Conservation (phyloP, 1,139 yeast species). For the Blastobotrys illinoisensis region DNA sequence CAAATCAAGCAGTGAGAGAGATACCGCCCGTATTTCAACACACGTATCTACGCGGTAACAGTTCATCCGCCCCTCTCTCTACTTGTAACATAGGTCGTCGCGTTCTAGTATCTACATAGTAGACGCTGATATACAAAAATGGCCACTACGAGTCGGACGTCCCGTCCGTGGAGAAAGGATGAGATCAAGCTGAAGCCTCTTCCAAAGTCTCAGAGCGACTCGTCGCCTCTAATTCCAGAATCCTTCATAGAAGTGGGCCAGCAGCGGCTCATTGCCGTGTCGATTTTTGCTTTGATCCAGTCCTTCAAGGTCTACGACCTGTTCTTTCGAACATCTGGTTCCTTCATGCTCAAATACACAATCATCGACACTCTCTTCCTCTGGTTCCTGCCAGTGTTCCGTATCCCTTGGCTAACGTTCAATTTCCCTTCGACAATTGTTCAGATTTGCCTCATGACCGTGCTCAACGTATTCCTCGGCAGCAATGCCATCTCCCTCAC, state of each 20-base stretch:
- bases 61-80: neutral
- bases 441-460: slow-evolving; percentile 34
- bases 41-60: neutral
- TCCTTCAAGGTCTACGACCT: slow-evolving; percentile 78
- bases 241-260: slow-evolving; percentile 63
- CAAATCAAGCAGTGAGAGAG: neutral
- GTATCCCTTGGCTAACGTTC: slow-evolving; percentile 68
- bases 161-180: neutral
- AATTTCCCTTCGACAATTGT: slow-evolving; percentile 34
- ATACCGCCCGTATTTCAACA: neutral
- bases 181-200: neutral
- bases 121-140: neutral
- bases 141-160: neutral
- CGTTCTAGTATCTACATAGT: neutral
- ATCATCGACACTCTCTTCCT: slow-evolving; percentile 66
- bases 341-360: slow-evolving; percentile 63
- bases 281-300: slow-evolving; percentile 68
- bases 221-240: slow-evolving; percentile 31
- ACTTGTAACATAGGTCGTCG: neutral
- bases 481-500: slow-evolving; percentile 42
- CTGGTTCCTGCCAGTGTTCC: slow-evolving; percentile 64
- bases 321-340: slow-evolving; percentile 33
- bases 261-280: slow-evolving; percentile 62
- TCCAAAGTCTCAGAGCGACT: neutral
- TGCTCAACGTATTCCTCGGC: slow-evolving; percentile 37